A percentile compares a stretch with the other conserved stretches of the same genome.
These are phyloP conservation scores for Kalaharituber pfeilii DNA, from an alignment of 2,329 filamentous ascomycete genomes.

Conservation along the genomic window DNA sequence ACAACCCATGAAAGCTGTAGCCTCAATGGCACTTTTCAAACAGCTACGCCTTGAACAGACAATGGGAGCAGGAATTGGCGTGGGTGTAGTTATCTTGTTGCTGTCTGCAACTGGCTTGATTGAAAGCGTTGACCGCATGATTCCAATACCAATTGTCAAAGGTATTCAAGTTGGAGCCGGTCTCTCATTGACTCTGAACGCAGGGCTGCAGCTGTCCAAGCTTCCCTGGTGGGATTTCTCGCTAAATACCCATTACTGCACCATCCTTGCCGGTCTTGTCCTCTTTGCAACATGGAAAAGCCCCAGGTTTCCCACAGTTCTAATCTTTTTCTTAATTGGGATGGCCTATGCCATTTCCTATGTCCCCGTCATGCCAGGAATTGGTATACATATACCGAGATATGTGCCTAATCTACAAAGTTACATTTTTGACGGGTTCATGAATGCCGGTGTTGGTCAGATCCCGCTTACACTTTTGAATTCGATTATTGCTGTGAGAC, in stretches of 20 bases:
- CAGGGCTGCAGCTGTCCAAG: conserved; percentile 26
- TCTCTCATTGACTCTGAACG: conserved; percentile 61
- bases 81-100: conserved; percentile 53
- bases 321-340: conserved; percentile 35
- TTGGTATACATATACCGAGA: conserved; percentile 15
- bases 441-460: conserved; percentile 55
- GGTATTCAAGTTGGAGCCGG: conserved; percentile 90
- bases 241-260: neutral
- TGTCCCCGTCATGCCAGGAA: conserved; percentile 23
- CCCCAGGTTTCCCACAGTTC: conserved; percentile 57
- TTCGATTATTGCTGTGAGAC: conserved; percentile 73
- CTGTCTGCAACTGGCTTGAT: conserved; percentile 69
- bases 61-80: conserved; percentile 67
- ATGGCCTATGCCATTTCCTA: conserved; percentile 52
- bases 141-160: conserved; percentile 77
- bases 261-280: neutral
- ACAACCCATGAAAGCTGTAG: conserved; percentile 60
- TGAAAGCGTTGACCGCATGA: conserved; percentile 50
- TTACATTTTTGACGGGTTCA: conserved; percentile 18
- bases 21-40: conserved; percentile 65
- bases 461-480: conserved; percentile 84
- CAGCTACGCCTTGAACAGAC: conserved; percentile 51
- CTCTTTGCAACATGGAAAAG: conserved; percentile 38
- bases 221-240: neutral
- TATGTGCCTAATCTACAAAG: conserved; percentile 8